Evolutionary conservation across 1,284 basidiomycete species (phyloP), one percentile per base, ranked within the genome.

Genomic region (Phylloporus sp.): DNA sequence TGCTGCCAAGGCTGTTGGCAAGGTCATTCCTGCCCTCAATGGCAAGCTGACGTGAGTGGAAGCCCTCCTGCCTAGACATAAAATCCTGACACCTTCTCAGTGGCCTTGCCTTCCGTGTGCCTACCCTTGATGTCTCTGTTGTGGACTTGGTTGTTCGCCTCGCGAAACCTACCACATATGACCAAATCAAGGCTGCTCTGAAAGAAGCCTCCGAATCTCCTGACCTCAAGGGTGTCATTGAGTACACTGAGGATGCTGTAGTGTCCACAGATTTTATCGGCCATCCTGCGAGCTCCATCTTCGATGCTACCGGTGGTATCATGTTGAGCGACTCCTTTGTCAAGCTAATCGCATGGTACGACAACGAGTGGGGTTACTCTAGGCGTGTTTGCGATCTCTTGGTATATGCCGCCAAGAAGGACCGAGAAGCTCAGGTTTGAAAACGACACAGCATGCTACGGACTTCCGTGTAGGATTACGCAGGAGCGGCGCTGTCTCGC

Each of bases 1-100:
- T 85, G 97, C 97, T 69, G 98, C 98, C 80, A 99, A 99, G 88
- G 95, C 96, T 69, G 97, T 98, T 78, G 97, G 97, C 77, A 98
- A 99, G 88, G 97, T 99, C 80, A 99, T 99, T 78, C 97, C 97
- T 68, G 80, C 82, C 67, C 89, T 99, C 74, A 98, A 98, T 83
- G 97, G 97, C 84, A 99, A 98, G 86, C 91, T 98, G 73, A 96
- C 68, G 70, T 74, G 64, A 67, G 72, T 64, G 37, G 39, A 40
- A 64, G 28, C 15, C 42, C 10, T 1, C 12, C 58, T 15, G 12
- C n/a, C n/a, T n/a, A 11, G n/a, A 7, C 3, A 11, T 57, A 15
- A 26, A 4, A 12, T 3, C 26, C 50, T 26, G 2, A 2, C 50
- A 32, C 49, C 66, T 37, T 69, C 28, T 65, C 44, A 95, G 93